These are phyloP conservation scores for Podosphaera fusca DNA, from an alignment of 2,329 filamentous ascomycete genomes.

Conservation along the genomic window DNA sequence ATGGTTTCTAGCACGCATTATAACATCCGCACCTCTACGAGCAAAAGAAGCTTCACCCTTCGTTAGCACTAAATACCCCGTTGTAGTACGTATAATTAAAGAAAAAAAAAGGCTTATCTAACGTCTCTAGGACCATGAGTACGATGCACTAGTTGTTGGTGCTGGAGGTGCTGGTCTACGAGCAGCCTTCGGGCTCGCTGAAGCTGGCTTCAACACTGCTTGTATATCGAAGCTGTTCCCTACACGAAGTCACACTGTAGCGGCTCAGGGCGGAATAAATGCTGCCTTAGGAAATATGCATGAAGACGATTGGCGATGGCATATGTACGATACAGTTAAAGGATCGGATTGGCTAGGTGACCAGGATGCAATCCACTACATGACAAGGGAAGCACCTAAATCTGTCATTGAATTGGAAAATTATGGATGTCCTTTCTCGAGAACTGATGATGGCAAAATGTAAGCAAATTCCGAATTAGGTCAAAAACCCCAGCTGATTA, in stretches of 20 bases:
- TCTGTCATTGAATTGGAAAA: slow-evolving; percentile 90
- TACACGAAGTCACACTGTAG: slow-evolving; percentile 66
- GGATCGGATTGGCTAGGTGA: slow-evolving; percentile 94
- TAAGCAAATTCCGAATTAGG: slow-evolving; percentile 19
- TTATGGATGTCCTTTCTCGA: slow-evolving; percentile 89
- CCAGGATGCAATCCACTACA: slow-evolving; percentile 95
- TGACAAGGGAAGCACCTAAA: slow-evolving; percentile 82
- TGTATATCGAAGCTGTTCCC: slow-evolving; percentile 61
- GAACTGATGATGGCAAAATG: slow-evolving; percentile 93
- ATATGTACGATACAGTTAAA: slow-evolving; percentile 99
- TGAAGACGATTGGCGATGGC: slow-evolving; percentile 96
- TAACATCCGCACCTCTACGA: slow-evolving; percentile 63
- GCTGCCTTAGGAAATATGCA: slow-evolving; percentile 88
- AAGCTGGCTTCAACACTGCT: slow-evolving; percentile 74
- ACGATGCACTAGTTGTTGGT: slow-evolving; percentile 87
- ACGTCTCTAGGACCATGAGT: slow-evolving; percentile 62
- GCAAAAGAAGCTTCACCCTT: slow-evolving; percentile 83
- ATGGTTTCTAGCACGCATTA: slow-evolving; percentile 44
- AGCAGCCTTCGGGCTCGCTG: slow-evolving; percentile 65
- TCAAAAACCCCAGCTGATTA: neutral
- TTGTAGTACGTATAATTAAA: slow-evolving; percentile 40
- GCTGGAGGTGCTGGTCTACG: slow-evolving; percentile 63
- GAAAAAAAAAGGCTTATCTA: neutral
- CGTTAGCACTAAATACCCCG: slow-evolving; percentile 74
- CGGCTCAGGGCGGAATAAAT: slow-evolving; percentile 67